These are phyloP conservation scores for Gentiana straminea DNA, from an alignment of 257 asterid species.

Conservation along the genomic window DNA sequence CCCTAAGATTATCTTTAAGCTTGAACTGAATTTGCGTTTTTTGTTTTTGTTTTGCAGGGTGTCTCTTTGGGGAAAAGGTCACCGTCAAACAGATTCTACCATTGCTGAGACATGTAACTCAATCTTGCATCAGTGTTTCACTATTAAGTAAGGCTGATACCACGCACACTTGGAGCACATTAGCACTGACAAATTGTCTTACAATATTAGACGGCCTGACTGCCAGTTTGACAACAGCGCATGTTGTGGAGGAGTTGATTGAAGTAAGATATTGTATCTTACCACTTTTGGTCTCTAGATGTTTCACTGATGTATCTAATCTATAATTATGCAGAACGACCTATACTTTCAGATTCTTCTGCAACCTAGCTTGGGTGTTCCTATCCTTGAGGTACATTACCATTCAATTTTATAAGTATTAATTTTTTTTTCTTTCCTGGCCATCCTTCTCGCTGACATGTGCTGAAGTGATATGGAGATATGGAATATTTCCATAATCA, in stretches of 20 bases:
- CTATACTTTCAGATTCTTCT: conserved; percentile 57
- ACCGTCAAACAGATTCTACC: conserved; percentile 74
- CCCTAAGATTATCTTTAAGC: conserved; percentile 11
- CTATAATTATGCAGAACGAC: conserved; percentile 47
- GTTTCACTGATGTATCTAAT: conserved; percentile 6
- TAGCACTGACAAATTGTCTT: conserved; percentile 66
- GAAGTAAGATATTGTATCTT: conserved; percentile 36
- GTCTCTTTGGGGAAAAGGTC: conserved; percentile 72
- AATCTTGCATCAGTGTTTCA: conserved; percentile 51
- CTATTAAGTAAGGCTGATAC: conserved; percentile 57
- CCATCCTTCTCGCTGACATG: not conserved
- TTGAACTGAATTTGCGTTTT: conserved; percentile 14
- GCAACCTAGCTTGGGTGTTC: conserved; percentile 52
- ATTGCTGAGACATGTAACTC: conserved; percentile 41
- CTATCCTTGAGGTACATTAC: conserved; percentile 60
- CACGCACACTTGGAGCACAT: conserved; percentile 70
- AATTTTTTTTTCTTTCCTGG: not conserved
- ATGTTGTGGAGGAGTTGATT: conserved; percentile 64
- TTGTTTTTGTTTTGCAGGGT: conserved; percentile 40
- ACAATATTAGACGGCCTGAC: conserved; percentile 63
- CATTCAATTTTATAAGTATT: not conserved
- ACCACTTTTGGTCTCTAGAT: not conserved
- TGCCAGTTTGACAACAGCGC: conserved; percentile 51
- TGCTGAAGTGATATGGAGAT: too few relatives aligned
- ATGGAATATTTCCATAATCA: too few relatives aligned